Percentiles rank a stretch among this genome's conserved stretches.
Evolutionary conservation across 768 basidiomycete genomes (phyloP).

Genomic region (Phaeotremella fagi): DNA sequence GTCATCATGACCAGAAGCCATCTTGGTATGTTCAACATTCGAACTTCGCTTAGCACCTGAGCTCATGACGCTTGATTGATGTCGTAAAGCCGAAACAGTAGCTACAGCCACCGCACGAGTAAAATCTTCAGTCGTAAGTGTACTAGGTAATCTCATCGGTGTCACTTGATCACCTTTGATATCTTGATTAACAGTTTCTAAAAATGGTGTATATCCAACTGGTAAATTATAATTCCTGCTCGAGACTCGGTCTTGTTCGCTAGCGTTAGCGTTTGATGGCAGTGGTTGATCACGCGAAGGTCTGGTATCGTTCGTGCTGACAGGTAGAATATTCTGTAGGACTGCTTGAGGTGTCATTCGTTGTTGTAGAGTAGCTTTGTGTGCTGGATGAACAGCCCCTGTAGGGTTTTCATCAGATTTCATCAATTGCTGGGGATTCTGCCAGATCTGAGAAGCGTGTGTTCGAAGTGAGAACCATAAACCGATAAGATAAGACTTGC

Average conservation of each 20-base stretch:
- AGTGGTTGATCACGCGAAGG: conserved; percentile 7
- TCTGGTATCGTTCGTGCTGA: not conserved
- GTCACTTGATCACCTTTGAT: conserved; percentile 30
- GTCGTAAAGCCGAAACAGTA: conserved; percentile 81
- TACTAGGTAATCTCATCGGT: conserved; percentile 55
- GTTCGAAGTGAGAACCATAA: conserved; percentile 98
- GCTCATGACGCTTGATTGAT: conserved; percentile 55
- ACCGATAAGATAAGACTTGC: conserved; percentile 89
- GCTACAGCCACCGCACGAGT: conserved; percentile 90
- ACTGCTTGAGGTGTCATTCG: conserved; percentile 47
- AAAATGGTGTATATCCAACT: conserved; percentile 46
- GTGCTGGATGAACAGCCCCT: conserved; percentile 41
- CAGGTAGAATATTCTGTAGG: conserved; percentile 42
- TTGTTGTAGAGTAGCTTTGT: conserved; percentile 44
- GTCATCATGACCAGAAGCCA: conserved; percentile 51
- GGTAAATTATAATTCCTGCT: conserved; percentile 44
- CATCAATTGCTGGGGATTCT: conserved; percentile 67
- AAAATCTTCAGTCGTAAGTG: conserved; percentile 78
- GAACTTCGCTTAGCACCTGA: conserved; percentile 43
- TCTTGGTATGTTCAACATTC: not conserved
- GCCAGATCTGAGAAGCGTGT: conserved; percentile 98
- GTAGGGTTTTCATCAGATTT: conserved; percentile 42
- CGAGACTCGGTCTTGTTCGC: conserved; percentile 44
- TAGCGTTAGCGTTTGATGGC: conserved; percentile 47
- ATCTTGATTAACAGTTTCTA: conserved; percentile 33